phyloP scores from a whole-genome alignment of 2,329 filamentous ascomycete species.

The Akanthomyces lecanii region DNA sequence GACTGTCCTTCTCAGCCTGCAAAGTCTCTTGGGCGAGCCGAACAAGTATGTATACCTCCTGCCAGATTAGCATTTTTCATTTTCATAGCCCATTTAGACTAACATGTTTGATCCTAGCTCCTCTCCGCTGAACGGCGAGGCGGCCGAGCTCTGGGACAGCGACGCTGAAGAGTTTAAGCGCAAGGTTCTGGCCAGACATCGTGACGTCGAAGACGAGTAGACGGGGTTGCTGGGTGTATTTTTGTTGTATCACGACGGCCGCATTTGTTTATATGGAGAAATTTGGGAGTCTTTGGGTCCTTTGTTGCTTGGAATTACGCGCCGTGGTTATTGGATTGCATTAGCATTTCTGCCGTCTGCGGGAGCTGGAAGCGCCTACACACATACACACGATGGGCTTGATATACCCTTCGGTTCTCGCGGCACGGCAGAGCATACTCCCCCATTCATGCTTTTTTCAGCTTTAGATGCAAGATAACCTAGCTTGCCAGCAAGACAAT shows the following conservation, averaged over 20 bases:
- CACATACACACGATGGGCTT: not conserved
- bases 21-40: conserved; percentile 91
- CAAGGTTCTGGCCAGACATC: conserved; percentile 60
- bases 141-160: conserved; percentile 92
- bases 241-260: not conserved
- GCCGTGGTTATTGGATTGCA: conserved; percentile 32
- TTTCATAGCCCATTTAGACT: not conserved
- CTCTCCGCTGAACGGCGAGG: conserved; percentile 92
- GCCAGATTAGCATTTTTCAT: not conserved
- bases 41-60: conserved; percentile 68
- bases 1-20: conserved; percentile 85
- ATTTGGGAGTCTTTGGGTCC: conserved; percentile 38
- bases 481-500: conserved; percentile 9
- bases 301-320: conserved; percentile 29
- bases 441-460: not conserved
- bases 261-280: conserved; percentile 28
- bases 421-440: not conserved
- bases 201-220: conserved; percentile 62
- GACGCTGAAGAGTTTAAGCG: conserved; percentile 83
- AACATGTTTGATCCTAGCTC: conserved; percentile 53
- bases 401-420: conserved; percentile 6
- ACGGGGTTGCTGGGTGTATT: conserved; percentile 15
- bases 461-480: not conserved
- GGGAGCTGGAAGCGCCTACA: not conserved
- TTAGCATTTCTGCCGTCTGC: conserved; percentile 23